Evolutionary conservation across 257 asterid species (phyloP).

Genomic region (Coffea eugenioides): DNA sequence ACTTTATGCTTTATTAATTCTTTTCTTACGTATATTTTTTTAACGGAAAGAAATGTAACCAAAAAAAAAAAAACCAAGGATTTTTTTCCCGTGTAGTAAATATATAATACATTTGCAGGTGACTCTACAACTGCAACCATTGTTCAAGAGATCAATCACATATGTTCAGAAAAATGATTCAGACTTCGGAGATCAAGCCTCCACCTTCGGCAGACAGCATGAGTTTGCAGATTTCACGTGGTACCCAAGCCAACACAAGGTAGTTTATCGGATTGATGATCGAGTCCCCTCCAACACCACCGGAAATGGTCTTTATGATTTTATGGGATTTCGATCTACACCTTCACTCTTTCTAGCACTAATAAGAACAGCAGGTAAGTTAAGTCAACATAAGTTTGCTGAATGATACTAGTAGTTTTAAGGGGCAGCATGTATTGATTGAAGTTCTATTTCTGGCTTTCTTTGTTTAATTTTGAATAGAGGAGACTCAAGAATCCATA

Average conservation of each 20-base stretch:
- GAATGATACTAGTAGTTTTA: not conserved
- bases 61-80: too few relatives aligned
- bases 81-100: too few relatives aligned
- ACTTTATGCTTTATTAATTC: too few relatives aligned
- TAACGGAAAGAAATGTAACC: too few relatives aligned
- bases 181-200: constrained; percentile 19
- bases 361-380: constrained; percentile 20
- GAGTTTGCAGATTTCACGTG: constrained; percentile 33
- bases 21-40: too few relatives aligned
- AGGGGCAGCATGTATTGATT: not conserved
- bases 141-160: constrained; percentile 29
- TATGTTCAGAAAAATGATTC: constrained; percentile 20
- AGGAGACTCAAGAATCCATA: constrained; percentile 49
- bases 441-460: too few relatives aligned
- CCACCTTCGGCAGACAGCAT: constrained; percentile 20
- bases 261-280: constrained; percentile 25
- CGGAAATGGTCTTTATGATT: constrained; percentile 19
- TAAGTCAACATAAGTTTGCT: not conserved
- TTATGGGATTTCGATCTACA: constrained; percentile 18
- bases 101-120: constrained; percentile 9
- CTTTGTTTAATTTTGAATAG: constrained; percentile 17
- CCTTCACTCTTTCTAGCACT: constrained; percentile 11
- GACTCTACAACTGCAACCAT: constrained; percentile 24
- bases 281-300: constrained; percentile 17
- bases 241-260: constrained; percentile 28